A percentile compares a stretch with the other conserved stretches of the same genome.
Evolutionary conservation across 352 stramenopile species (phyloP).

Genomic region (Elongisporangium anandrum): DNA sequence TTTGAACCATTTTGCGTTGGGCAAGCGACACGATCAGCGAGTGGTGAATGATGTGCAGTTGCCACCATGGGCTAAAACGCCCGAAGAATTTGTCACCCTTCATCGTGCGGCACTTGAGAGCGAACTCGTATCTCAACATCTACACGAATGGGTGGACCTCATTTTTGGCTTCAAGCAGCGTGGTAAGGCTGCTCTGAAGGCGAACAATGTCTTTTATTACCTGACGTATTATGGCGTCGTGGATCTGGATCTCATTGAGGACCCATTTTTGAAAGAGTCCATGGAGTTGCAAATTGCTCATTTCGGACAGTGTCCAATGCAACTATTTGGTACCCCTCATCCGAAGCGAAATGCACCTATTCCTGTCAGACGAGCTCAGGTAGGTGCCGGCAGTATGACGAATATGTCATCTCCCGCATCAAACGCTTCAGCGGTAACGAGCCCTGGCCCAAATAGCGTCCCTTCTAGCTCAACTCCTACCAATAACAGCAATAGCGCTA

Average conservation of each 20-base stretch:
- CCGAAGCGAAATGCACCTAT: conserved; percentile 41
- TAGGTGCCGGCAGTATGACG: neutral
- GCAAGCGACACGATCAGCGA: conserved; percentile 77
- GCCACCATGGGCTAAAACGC: conserved; percentile 95
- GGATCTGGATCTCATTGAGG: conserved; percentile 95
- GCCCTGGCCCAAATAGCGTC: conserved; percentile 5
- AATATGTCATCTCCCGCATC: neutral
- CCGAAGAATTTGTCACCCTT: conserved; percentile 95
- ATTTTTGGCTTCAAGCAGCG: conserved; percentile 99
- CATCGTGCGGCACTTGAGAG: conserved; percentile 97
- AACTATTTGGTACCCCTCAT: conserved; percentile 86
- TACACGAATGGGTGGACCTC: conserved; percentile 99
- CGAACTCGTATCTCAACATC: conserved; percentile 95
- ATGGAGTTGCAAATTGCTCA: conserved; percentile 98
- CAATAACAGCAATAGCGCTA: conserved; percentile 2
- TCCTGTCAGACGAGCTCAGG: neutral
- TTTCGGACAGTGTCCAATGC: conserved; percentile 98
- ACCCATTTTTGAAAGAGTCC: conserved; percentile 90
- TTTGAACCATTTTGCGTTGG: conserved; percentile 94
- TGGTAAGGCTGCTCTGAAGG: conserved; percentile 89
- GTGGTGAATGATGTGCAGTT: conserved; percentile 94
- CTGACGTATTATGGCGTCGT: conserved; percentile 93
- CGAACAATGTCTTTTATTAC: conserved; percentile 97
- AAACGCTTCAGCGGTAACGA: conserved; percentile 4
- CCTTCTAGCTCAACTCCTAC: neutral